These are phyloP conservation scores for Erythrobasidium hasegawianum DNA, from an alignment of 1,284 basidiomycete genomes.

Conservation along the genomic window DNA sequence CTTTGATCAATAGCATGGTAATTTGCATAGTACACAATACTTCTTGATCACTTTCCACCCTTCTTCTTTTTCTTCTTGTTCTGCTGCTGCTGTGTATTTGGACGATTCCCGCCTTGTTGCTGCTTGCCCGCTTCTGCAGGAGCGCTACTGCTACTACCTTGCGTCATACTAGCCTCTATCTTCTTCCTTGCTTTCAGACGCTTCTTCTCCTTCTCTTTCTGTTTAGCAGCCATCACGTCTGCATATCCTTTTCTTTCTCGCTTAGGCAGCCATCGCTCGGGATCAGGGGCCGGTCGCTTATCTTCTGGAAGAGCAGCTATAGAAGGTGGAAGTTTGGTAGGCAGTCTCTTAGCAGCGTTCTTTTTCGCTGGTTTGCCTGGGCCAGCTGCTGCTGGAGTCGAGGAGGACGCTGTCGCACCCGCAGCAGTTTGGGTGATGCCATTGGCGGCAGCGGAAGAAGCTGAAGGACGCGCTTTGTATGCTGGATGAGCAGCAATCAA, in stretches of 20 bases:
- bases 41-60: constrained; percentile 6
- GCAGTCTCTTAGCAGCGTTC: constrained; percentile 5
- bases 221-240: constrained; percentile 44
- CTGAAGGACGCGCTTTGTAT: constrained; percentile 32
- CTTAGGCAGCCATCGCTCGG: constrained; percentile 44
- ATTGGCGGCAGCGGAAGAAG: neutral
- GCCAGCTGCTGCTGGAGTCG: constrained; percentile 4
- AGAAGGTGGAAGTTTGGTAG: constrained; percentile 29
- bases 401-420: constrained; percentile 5
- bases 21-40: neutral
- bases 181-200: constrained; percentile 39
- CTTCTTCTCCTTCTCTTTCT: constrained; percentile 44
- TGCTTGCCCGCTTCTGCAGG: constrained; percentile 35
- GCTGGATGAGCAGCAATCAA: constrained; percentile 32
- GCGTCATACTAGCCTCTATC: constrained; percentile 32
- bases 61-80: constrained; percentile 34
- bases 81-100: constrained; percentile 23
- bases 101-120: constrained; percentile 18
- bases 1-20: neutral
- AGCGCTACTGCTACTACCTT: constrained; percentile 22
- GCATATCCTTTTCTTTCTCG: constrained; percentile 43
- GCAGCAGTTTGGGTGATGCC: neutral
- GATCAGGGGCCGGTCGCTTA: constrained; percentile 35
- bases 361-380: constrained; percentile 8
- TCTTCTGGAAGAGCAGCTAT: constrained; percentile 33